A percentile compares a stretch with the other conserved stretches of the same genome.
These are phyloP conservation scores for Abelmoschus esculentus DNA, from an alignment of 345 rosid species.

Conservation along the genomic window DNA sequence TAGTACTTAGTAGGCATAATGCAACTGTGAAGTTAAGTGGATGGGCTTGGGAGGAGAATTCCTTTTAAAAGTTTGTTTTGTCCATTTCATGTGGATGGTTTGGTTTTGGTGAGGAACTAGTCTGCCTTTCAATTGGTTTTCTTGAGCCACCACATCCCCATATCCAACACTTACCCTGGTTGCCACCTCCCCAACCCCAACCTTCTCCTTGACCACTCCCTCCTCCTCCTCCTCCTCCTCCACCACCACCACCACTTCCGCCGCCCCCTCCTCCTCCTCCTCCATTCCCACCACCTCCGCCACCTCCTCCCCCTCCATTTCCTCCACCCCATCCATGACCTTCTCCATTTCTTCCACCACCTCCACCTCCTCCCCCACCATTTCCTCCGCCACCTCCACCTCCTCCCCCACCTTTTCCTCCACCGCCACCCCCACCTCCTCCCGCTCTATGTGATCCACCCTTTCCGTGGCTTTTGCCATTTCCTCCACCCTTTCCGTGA, in stretches of 20 bases:
- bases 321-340: neutral
- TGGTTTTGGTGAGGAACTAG: neutral
- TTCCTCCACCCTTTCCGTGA: neutral
- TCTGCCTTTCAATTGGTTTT: conserved; percentile 4
- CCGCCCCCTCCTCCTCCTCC: conserved; percentile 7
- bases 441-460: conserved; percentile 8
- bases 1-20: too few species aligned
- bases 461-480: neutral
- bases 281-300: neutral
- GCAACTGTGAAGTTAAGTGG: neutral
- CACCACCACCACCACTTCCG: neutral
- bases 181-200: conserved; percentile 27
- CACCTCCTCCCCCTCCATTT: neutral
- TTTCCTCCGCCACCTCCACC: neutral
- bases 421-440: neutral
- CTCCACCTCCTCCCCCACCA: neutral
- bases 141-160: conserved; percentile 42
- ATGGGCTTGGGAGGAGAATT: neutral
- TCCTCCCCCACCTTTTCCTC: neutral
- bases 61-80: neutral
- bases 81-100: neutral
- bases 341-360: neutral
- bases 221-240: neutral
- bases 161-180: conserved; percentile 37
- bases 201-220: conserved; percentile 31